Evolutionary conservation across 2,329 filamentous ascomycete genomes (phyloP), one percentile per base, ranked within the genome.

Genomic region (Ramularia collo-cygni): DNA sequence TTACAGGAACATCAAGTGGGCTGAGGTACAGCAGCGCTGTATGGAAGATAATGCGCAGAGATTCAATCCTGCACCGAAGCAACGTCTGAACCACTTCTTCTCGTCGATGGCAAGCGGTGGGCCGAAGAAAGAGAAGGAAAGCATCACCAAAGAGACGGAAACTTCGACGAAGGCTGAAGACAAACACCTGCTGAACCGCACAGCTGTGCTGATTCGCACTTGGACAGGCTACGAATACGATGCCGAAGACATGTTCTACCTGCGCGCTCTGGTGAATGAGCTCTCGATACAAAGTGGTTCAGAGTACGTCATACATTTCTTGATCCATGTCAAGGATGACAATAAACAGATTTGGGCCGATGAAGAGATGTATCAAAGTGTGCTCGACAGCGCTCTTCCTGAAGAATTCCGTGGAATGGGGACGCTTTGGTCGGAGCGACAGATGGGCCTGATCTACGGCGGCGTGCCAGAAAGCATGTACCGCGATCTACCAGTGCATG

Each of bases 281-380:
- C 70, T 93, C 8, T 78, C 81, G 6, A 67, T 95, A 35, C 71
- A 77, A 40, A 89, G 85, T 0, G 85, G 86, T 21, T 85, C 83
- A 33, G 85, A 94, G 59, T 94, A 92, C 54, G 74, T 76, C 4
- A 72, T 94, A 3, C 85, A 92, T 61, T 87, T 95, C 58, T 70
- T 94, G 26, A 74, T 94, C 28, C 86, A 94, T 51, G 85, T 93
- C 50, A 86, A 85, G 54, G 83, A 93, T 60, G 75, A 83, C 51
- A 77, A 84, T 54, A 67, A 81, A 29, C 84, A 83, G 31, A 86
- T 94, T 51, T 94, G 84, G 83, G 78, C 85, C 1, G 85, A 92
- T 54, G 77, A 83, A 13, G 72, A 75, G 21, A 82, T 79, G 0
- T 85, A 87, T 43, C 75, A 87, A 51, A 71, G 75, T 12, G 76